Evolutionary conservation across 371 early-diverging fungal genomes (phyloP), one percentile per base, ranked within the genome.

Genomic region (Scutellospora calospora): DNA sequence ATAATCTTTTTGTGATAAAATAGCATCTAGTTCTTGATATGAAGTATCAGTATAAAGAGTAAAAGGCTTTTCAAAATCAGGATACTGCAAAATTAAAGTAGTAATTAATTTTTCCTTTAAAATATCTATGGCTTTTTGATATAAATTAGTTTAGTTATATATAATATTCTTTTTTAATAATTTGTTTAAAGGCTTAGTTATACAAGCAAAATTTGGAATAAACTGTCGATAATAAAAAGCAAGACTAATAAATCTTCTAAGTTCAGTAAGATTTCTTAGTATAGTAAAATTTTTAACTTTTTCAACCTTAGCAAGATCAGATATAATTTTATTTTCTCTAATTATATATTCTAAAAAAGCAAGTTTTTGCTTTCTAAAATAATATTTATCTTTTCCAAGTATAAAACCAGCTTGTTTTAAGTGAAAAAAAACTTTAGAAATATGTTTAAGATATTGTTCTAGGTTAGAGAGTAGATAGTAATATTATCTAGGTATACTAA

Each of bases 401-500:
- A 51, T 20, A 90, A 68, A 16, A 81, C 80, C 6, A 38, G 38
- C 6, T 14, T 74, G 68, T 5, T 83, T 75, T 3, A 79, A 22
- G 5, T 88, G 83, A n/a, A 73, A 78, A 49, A 81, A 62, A 20
- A 90, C 84, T 0, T 89, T 82, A 41, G 8, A 0, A 18, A 72
- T 49, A 68, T 87, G 87, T 5, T 76, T 33, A 1, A 83, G 5
- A 80, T 90, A 89, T 22, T 86, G 2, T 14, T 54, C 11, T 2
- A 54, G 14, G 11, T 12, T 54, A 3, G 2, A 2, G 54, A 54
- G 14, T 54, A 54, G 3, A 54, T 78, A 0, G 88, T 75, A 29
- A 89, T 84, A 81, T 91, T 89, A 71, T 90, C 90, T 2, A 90
- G 77, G 65, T 89, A 89, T 0, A 88, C 76, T 18, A 83, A 76